These are phyloP conservation scores for Heliocybe sulcata DNA, from an alignment of 1,284 basidiomycete genomes.

Conservation along the genomic window DNA sequence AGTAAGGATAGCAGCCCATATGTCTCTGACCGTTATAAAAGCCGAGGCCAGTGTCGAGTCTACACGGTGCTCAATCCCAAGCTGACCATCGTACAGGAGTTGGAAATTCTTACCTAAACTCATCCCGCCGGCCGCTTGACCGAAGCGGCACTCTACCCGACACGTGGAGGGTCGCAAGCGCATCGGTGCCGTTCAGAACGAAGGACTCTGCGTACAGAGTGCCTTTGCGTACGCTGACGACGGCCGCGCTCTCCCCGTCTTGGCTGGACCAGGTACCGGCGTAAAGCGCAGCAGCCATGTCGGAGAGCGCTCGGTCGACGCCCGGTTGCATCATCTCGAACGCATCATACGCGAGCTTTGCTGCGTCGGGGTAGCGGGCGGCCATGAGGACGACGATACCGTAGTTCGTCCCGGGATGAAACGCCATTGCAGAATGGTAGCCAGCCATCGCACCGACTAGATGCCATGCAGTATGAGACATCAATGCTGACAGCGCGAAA, in stretches of 20 bases:
- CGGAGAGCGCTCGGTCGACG: conserved; percentile 27
- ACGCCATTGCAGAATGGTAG: conserved; percentile 34
- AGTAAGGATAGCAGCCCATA: conserved; percentile 18
- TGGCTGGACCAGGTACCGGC: conserved; percentile 26
- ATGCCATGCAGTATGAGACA: background rate
- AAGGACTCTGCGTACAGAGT: conserved; percentile 26
- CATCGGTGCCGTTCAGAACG: conserved; percentile 25
- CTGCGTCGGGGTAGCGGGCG: conserved; percentile 29
- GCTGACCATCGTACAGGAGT: background rate
- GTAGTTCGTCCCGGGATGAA: conserved; percentile 38
- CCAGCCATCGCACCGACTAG: conserved; percentile 37
- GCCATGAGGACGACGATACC: conserved; percentile 39
- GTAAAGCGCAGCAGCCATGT: conserved; percentile 22
- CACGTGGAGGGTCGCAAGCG: conserved; percentile 21
- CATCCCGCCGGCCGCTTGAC: conserved; percentile 27
- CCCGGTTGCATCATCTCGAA: conserved; percentile 32
- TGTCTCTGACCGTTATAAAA: conserved; percentile 42
- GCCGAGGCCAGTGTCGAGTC: conserved; percentile 14
- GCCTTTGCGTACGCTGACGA: conserved; percentile 24
- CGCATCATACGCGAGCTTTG: conserved; percentile 27
- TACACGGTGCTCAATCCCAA: background rate
- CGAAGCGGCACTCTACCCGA: conserved; percentile 23
- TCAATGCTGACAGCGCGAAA: background rate
- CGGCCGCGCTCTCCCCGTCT: conserved; percentile 16
- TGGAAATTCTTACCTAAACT: conserved; percentile 13